phyloP scores from a whole-genome alignment of 352 stramenopile species.

The Phytophthora gonapodyides region DNA sequence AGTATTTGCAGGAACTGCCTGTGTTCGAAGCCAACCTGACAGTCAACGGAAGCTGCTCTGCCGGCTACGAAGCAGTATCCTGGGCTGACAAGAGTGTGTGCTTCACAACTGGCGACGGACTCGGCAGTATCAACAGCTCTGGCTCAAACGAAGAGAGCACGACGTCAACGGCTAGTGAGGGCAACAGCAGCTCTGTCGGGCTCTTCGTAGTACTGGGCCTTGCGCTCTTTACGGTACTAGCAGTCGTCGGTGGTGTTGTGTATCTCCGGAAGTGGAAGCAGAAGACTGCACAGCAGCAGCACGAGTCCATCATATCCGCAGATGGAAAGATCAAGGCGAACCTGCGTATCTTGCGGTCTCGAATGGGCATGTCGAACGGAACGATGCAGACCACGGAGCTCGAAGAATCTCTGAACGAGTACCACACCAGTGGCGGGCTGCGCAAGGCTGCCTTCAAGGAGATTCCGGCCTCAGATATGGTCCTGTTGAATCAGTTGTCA shows the following conservation, averaged over 20 bases:
- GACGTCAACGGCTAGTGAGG: slow-evolving; percentile 33
- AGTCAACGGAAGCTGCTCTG: slow-evolving; percentile 43
- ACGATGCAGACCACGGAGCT: slow-evolving; percentile 35
- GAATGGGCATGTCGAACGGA: slow-evolving; percentile 25
- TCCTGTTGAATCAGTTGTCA: slow-evolving; percentile 47
- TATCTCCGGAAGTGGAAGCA: slow-evolving; percentile 64
- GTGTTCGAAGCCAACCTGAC: slow-evolving; percentile 54
- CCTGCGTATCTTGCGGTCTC: slow-evolving; percentile 40
- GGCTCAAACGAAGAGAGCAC: slow-evolving; percentile 37
- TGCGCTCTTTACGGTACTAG: slow-evolving; percentile 42
- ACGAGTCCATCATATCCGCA: slow-evolving; percentile 27
- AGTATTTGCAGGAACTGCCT: slow-evolving; percentile 54
- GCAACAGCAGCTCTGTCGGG: slow-evolving; percentile 26
- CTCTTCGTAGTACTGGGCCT: slow-evolving; percentile 54
- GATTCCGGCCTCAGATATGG: slow-evolving; percentile 48
- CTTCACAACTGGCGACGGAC: slow-evolving; percentile 46
- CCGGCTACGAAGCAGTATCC: slow-evolving; percentile 50
- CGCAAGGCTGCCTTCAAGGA: slow-evolving; percentile 66
- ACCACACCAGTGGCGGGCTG: slow-evolving; percentile 41
- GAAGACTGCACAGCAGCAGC: slow-evolving; percentile 43
- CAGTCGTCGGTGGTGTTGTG: slow-evolving; percentile 57
- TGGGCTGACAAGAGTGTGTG: slow-evolving; percentile 61
- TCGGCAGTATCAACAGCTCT: slow-evolving; percentile 46
- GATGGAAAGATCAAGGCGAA: slow-evolving; percentile 54
- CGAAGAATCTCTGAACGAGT: slow-evolving; percentile 46